Evolutionary conservation across 768 basidiomycete species (phyloP).

Genomic region (Tricholomella constricta): DNA sequence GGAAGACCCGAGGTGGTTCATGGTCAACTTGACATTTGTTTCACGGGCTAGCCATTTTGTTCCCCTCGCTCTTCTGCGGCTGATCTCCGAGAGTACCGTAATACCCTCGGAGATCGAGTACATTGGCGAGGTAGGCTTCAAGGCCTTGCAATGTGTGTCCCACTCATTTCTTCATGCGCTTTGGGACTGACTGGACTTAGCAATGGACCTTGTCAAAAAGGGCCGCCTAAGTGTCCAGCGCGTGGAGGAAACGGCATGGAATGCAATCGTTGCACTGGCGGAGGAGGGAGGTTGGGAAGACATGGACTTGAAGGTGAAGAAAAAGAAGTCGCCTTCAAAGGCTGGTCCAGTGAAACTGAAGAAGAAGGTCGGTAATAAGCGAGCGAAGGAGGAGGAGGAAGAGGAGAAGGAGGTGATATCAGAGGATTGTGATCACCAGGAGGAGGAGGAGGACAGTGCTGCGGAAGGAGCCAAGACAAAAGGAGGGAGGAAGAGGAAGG

Average conservation of each 20-base stretch:
- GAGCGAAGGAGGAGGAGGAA: slow-evolving; percentile 17
- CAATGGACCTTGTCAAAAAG: slow-evolving; percentile 77
- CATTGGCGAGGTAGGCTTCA: slow-evolving; percentile 60
- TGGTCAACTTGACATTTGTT: slow-evolving; percentile 80
- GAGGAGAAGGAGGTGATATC: slow-evolving; percentile 12
- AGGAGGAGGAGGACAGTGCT: slow-evolving; percentile 11
- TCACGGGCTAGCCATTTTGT: slow-evolving; percentile 72
- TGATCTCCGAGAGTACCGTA: slow-evolving; percentile 48
- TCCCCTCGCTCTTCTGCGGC: slow-evolving; percentile 72
- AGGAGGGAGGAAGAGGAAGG: slow-evolving; percentile 13
- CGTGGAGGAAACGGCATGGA: slow-evolving; percentile 67
- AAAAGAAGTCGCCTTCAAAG: slow-evolving; percentile 22
- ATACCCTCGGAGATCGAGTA: slow-evolving; percentile 64
- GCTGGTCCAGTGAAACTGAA: slow-evolving; percentile 21
- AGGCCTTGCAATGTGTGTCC: slow-evolving; percentile 62
- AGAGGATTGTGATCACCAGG: slow-evolving; percentile 19
- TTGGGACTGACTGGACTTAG: slow-evolving; percentile 31
- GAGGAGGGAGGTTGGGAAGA: slow-evolving; percentile 80
- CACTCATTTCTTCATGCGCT: background rate
- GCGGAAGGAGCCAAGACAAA: slow-evolving; percentile 15
- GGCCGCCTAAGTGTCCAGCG: slow-evolving; percentile 89
- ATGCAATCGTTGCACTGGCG: slow-evolving; percentile 59
- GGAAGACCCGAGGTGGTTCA: slow-evolving; percentile 85
- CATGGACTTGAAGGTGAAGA: slow-evolving; percentile 41
- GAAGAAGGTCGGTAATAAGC: slow-evolving; percentile 14